Percentiles rank a stretch among this genome's conserved stretches.
Evolutionary conservation across 2,329 filamentous ascomycete genomes (phyloP).

Genomic region (Myriosclerotinia duriaeana): DNA sequence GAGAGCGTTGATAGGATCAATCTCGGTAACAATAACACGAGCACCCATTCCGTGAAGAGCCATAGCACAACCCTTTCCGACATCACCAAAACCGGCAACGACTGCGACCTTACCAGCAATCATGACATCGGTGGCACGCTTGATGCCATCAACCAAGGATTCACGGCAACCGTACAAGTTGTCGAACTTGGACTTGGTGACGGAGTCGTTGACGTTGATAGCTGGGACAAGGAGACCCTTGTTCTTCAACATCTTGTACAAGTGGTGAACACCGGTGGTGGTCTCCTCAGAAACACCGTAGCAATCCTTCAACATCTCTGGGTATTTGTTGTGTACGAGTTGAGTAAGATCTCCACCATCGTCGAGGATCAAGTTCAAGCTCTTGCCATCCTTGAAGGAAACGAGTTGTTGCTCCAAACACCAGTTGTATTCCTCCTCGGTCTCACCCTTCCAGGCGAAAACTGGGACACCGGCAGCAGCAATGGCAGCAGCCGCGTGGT

Average conservation of each 20-base stretch:
- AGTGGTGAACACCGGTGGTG: conserved; percentile 98
- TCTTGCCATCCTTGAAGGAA: conserved; percentile 95
- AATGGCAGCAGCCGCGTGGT: conserved; percentile 97
- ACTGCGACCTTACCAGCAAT: conserved; percentile 98
- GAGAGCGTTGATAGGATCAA: conserved; percentile 99
- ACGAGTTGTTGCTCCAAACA: conserved; percentile 97
- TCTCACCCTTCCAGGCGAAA: conserved; percentile 76
- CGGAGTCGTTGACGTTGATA: conserved; percentile 99
- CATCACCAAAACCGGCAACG: conserved; percentile 97
- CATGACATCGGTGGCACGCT: conserved; percentile 99
- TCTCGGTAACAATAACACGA: conserved; percentile 91
- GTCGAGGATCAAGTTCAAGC: conserved; percentile 98
- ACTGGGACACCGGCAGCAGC: conserved; percentile 79
- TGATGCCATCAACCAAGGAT: conserved; percentile 98
- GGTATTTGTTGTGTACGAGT: conserved; percentile 97
- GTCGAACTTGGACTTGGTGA: conserved; percentile 99
- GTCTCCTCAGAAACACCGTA: conserved; percentile 99
- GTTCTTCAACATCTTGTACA: conserved; percentile 97
- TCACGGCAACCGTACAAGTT: conserved; percentile 99
- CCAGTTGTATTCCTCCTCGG: conserved; percentile 99
- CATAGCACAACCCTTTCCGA: conserved; percentile 97
- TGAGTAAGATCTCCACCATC: conserved; percentile 96
- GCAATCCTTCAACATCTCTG: conserved; percentile 97
- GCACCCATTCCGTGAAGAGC: conserved; percentile 97
- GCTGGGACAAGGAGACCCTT: conserved; percentile 85